phyloP scores from a whole-genome alignment of 164 flowering plant genomes.

The Saururus chinensis region DNA sequence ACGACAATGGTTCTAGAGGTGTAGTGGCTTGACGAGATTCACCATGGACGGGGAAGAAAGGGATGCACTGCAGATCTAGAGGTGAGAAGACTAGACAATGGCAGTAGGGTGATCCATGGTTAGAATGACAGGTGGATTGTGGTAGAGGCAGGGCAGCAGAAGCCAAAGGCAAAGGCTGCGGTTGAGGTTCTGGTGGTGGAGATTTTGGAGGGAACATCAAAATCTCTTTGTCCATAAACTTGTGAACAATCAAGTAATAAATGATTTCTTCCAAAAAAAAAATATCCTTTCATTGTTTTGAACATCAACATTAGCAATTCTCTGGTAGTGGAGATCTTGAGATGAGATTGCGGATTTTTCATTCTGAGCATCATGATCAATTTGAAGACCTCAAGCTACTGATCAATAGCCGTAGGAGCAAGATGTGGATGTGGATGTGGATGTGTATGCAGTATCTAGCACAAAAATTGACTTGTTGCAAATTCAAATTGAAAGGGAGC shows the following conservation, averaged over 20 bases:
- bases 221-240: conserved; percentile 56
- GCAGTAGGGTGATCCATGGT: too few relatives aligned
- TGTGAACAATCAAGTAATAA: conserved; percentile 69
- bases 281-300: conserved; percentile 60
- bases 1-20: too few relatives aligned
- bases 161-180: too few relatives aligned
- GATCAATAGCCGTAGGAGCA: conserved; percentile 75
- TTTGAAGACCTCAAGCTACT: conserved; percentile 78
- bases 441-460: conserved; percentile 65
- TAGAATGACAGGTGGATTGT: too few relatives aligned
- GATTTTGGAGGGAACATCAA: conserved; percentile 65
- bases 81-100: too few relatives aligned
- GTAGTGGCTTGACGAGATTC: too few relatives aligned
- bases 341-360: conserved; percentile 34
- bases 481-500: conserved; percentile 77
- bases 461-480: conserved; percentile 75
- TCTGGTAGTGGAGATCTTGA: conserved; percentile 40
- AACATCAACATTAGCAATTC: conserved; percentile 81
- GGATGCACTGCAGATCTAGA: too few relatives aligned
- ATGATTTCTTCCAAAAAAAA: conserved; percentile 66
- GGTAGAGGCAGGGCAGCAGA: too few relatives aligned
- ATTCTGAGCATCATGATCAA: conserved; percentile 43
- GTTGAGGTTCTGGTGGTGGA: conserved; percentile 47
- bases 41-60: too few relatives aligned
- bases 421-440: too few relatives aligned